Conservation (phyloP, 192 early-diverging fungal species). For the Phycomyces nitens region DNA sequence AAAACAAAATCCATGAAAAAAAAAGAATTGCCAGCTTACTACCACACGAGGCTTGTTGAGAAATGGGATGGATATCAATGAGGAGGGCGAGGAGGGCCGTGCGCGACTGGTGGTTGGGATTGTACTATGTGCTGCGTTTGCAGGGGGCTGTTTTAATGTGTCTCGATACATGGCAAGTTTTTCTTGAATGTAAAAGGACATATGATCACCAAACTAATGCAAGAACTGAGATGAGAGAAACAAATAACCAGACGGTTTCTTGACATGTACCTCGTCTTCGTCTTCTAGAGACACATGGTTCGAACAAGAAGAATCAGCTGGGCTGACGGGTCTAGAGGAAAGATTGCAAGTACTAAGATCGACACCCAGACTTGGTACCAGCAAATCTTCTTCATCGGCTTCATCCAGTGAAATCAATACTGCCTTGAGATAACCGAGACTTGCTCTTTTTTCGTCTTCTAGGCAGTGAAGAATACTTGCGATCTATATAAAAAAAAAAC, state of each 20-base stretch:
- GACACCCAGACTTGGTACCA: background rate
- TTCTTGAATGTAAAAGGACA: constrained; percentile 25
- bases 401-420: background rate
- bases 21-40: constrained; percentile 6
- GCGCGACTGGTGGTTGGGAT: background rate
- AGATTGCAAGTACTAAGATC: background rate
- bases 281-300: background rate
- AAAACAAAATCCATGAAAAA: too few relatives aligned
- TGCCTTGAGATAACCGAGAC: background rate
- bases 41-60: constrained; percentile 20
- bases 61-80: constrained; percentile 18
- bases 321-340: background rate
- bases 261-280: background rate
- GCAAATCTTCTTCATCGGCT: background rate
- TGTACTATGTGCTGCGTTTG: constrained; percentile 1
- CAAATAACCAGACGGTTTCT: too few relatives aligned
- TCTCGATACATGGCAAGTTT: constrained; percentile 8
- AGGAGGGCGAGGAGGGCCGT: constrained; percentile 19
- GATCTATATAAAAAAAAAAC: background rate
- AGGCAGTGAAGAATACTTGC: background rate
- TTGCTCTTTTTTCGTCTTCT: constrained; percentile 3
- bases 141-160: constrained; percentile 3
- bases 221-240: background rate
- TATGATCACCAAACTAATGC: background rate
- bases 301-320: constrained; percentile 1